Evolutionary conservation across 2,329 filamentous ascomycete genomes (phyloP).

Genomic region (Alternaria triticina): DNA sequence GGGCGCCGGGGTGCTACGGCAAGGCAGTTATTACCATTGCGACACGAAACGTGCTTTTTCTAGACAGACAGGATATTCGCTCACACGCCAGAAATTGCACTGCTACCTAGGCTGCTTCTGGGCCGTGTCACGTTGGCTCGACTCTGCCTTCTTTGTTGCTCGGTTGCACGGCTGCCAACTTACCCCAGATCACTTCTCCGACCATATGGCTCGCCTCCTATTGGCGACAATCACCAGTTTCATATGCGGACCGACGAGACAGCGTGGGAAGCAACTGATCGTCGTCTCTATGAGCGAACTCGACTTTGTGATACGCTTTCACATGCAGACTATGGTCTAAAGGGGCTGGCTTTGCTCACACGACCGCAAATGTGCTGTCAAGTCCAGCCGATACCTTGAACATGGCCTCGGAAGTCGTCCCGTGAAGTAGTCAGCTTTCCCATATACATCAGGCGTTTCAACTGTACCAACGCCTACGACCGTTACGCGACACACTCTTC

Average conservation of each 20-base stretch:
- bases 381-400: not conserved
- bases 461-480: not conserved
- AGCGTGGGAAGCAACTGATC: not conserved
- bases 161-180: not conserved
- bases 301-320: not conserved
- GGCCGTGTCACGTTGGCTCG: not conserved
- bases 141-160: not conserved
- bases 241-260: constrained; percentile 3
- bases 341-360: not conserved
- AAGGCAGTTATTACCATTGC: constrained; percentile 6
- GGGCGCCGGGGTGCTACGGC: constrained; percentile 13
- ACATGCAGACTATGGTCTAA: not conserved
- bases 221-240: constrained; percentile 5
- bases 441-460: not conserved
- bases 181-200: not conserved
- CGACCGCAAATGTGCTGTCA: not conserved
- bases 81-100: not conserved
- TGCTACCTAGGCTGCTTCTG: constrained; percentile 1
- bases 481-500: constrained; percentile 6
- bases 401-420: not conserved
- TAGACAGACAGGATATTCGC: not conserved
- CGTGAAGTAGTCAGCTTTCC: not conserved
- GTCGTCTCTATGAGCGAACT: not conserved
- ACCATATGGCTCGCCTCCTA: constrained; percentile 1
- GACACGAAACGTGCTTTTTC: constrained; percentile 11